Evolutionary conservation across 2,329 filamentous ascomycete genomes (phyloP), one percentile per base, ranked within the genome.

Genomic region (Botrytis tulipae): DNA sequence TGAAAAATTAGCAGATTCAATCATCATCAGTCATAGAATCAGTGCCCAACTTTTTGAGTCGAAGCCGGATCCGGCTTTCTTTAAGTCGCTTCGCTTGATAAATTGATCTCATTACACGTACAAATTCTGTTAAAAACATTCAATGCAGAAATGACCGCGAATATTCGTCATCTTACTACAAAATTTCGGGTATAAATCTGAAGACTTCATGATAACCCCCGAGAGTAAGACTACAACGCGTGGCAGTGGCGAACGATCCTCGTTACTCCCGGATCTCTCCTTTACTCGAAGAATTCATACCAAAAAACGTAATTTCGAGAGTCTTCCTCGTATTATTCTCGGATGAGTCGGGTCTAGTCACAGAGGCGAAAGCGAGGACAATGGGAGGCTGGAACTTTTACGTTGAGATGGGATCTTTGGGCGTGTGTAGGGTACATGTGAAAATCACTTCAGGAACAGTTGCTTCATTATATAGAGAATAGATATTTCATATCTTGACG

Each of bases 341-440:
- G 3, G n/a, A 1, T 2, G 51, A 29, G 14, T 18, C 6, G 7
- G 51, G 1, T 9, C 29, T 4, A 16, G 12, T 29, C n/a, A 7
- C 14, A 29, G n/a, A 57, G 14, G n/a, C 51, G 0, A 57, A 57
- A 57, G n/a, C 8, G 14, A 57, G 12, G 51, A 29, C 14, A 29
- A 57, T 7, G 14, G 6, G n/a, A 16, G n/a, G 6, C 3, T 57
- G 4, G 7, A 9, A 29, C n/a, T 29, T 57, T 57, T 29, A 57
- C 14, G 51, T 57, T 32, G n/a, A 18, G n/a, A 18, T 9, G 5
- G n/a, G 14, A 18, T 57, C 6, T 9, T 29, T 3, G 4, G 6
- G 2, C 0, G 16, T 2, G 7, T 32, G 3, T n/a, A 57, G 14
- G 1, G 6, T 8, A 4, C 51, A 29, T 57, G 14, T 16, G 18